phyloP scores from a whole-genome alignment of 228 moss, liverwort and hornwort species.

The Sphagnum magellanicum region DNA sequence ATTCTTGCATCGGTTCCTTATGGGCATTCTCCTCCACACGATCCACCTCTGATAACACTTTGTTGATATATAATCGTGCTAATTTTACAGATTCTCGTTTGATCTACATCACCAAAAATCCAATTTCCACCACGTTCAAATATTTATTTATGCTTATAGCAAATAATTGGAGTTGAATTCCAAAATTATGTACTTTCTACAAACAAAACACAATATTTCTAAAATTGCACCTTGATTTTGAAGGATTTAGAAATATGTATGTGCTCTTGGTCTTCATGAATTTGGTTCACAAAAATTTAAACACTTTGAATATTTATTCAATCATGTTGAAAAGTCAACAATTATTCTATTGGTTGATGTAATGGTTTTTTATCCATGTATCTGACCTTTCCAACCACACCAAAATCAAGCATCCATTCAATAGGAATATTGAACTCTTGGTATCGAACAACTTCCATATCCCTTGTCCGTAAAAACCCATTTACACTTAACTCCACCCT shows the following conservation, averaged over 20 bases:
- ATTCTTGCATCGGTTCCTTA: conserved; percentile 41
- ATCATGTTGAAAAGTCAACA: too few species aligned
- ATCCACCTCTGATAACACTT: conserved; percentile 39
- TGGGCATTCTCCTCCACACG: conserved; percentile 18
- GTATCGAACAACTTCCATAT: conserved; percentile 42
- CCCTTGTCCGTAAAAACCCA: conserved; percentile 38
- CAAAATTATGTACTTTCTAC: too few species aligned
- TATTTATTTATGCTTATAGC: too few species aligned
- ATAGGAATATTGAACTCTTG: conserved; percentile 37
- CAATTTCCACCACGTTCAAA: too few species aligned
- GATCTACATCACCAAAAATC: conserved; percentile 16
- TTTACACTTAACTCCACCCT: conserved; percentile 50
- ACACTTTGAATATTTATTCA: too few species aligned
- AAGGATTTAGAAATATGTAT: too few species aligned
- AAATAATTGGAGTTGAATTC: not conserved
- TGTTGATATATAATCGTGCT: conserved; percentile 47
- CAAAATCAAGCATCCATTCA: conserved; percentile 34
- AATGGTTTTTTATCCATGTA: too few species aligned
- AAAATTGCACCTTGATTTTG: too few species aligned
- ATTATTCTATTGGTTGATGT: too few species aligned
- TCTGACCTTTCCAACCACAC: conserved; percentile 39
- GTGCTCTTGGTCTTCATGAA: too few species aligned
- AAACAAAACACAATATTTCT: too few species aligned
- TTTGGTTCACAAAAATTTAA: too few species aligned
- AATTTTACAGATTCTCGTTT: conserved; percentile 34